These are phyloP conservation scores for Avicennia marina DNA, from an alignment of 257 asterid genomes.

Conservation along the genomic window DNA sequence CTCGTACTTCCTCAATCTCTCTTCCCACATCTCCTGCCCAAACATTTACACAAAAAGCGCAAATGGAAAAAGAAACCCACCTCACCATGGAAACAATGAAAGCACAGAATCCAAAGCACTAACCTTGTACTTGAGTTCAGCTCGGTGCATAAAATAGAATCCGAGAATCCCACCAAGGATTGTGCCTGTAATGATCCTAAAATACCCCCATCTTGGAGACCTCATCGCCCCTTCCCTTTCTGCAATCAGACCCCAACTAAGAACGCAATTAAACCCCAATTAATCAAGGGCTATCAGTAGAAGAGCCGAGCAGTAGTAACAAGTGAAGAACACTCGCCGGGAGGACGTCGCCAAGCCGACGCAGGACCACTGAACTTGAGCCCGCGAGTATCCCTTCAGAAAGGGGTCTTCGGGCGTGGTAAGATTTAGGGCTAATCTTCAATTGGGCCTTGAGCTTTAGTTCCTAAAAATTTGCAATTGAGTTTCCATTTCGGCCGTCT, in stretches of 20 bases:
- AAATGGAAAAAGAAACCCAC: background rate
- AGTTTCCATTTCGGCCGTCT: too few species aligned
- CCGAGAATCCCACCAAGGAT: constrained; percentile 67
- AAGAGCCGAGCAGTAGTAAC: background rate
- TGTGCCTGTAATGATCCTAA: constrained; percentile 77
- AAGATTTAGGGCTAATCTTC: too few species aligned
- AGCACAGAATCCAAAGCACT: background rate
- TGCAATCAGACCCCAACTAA: background rate
- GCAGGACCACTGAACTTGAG: background rate
- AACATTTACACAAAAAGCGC: background rate
- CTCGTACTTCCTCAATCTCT: constrained; percentile 78
- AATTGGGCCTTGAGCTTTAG: too few species aligned
- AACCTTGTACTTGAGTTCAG: constrained; percentile 77
- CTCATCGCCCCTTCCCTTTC: constrained; percentile 26
- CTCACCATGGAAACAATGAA: background rate
- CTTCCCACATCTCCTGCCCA: constrained; percentile 72
- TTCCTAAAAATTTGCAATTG: too few species aligned
- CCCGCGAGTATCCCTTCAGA: background rate
- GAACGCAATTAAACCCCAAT: background rate
- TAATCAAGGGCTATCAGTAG: background rate
- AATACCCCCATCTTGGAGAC: constrained; percentile 74
- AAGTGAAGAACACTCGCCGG: background rate
- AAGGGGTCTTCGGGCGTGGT: background rate
- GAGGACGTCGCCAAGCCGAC: background rate
- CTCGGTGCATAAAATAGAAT: constrained; percentile 80